Evolutionary conservation across 106 monocot genomes (phyloP), one percentile per base, ranked within the genome.

Genomic region (Phalaenopsis equestris): DNA sequence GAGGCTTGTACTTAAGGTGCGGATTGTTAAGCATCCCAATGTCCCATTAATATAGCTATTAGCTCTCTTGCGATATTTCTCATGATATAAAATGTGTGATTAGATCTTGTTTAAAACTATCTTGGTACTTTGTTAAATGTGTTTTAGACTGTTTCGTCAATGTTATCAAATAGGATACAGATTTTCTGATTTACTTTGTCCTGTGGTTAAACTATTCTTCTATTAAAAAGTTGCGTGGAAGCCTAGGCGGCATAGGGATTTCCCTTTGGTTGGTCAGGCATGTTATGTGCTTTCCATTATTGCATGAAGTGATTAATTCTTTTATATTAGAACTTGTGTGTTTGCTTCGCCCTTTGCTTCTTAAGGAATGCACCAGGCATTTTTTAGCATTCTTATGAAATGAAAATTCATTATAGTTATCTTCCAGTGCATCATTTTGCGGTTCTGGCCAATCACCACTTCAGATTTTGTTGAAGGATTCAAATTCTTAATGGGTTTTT

Each of bases 1-100:
- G 47, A 90, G 89, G 79, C 83, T 87, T 81, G 87, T 98, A 65
- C 94, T 98, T 85, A 88, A 91, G 98, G 98, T 96, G 84, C 67
- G 23, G 52, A 42, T 75, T 74, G 15, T 67, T 67, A 14, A 73
- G 36, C 9, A 45, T 15, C 4, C 43, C 38, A 42, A 8, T 47
- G 38, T 36, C 49, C 24, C 2, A 41, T 36, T 78, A 24, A 78
- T 56, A 12, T 43, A 3, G n/a, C 45, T 65, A 18, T 42, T 42
- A 37, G 70, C 6, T 8, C 52, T 10, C 52, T 52, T 52, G 14
- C 0, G 9, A 52, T 52, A 52, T 52, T 52, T 52, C 64, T 64
- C 6, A 64, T 65, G 21, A 12, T 21, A 8, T 65, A 65, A 11
- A 61, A 10, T 9, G 21, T 24, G 10, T 43, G 6, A 43, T 45